Conservation (phyloP, 208 protist species). For the Acanthamoeba quina region DNA sequence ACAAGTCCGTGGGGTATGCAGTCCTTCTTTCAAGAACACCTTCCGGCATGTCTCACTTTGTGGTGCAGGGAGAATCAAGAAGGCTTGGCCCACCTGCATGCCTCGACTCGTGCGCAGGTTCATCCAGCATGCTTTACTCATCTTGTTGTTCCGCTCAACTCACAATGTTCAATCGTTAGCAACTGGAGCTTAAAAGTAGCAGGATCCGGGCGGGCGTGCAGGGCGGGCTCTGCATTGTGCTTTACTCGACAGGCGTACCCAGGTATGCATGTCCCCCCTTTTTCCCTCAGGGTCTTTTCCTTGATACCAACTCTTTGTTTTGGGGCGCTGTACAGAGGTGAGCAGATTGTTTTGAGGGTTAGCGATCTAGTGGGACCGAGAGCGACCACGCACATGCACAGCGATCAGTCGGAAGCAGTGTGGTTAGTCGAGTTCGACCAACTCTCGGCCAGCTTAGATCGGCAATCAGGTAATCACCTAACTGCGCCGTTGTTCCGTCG, state of each 20-base stretch:
- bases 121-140: background rate
- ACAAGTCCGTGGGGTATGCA: background rate
- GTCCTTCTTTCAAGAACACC: background rate
- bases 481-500: background rate
- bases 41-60: background rate
- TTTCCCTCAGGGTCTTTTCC: background rate
- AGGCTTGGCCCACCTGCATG: background rate
- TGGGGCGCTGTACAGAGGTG: background rate
- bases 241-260: background rate
- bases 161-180: background rate
- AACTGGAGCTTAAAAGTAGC: slow-evolving; percentile 16
- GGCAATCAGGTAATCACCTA: background rate
- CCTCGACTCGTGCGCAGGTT: background rate
- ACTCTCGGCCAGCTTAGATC: slow-evolving; percentile 53
- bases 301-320: background rate
- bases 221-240: slow-evolving; percentile 36
- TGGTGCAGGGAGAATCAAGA: background rate
- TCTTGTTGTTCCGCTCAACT: background rate
- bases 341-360: slow-evolving; percentile 19
- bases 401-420: slow-evolving; percentile 45
- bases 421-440: slow-evolving; percentile 71
- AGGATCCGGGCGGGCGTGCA: slow-evolving; percentile 14
- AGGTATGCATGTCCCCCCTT: background rate
- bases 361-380: slow-evolving; percentile 28
- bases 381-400: slow-evolving; percentile 55